Evolutionary conservation across 1,139 yeast genomes (phyloP), one percentile per base, ranked within the genome.

Genomic region (Diutina ranongensis): DNA sequence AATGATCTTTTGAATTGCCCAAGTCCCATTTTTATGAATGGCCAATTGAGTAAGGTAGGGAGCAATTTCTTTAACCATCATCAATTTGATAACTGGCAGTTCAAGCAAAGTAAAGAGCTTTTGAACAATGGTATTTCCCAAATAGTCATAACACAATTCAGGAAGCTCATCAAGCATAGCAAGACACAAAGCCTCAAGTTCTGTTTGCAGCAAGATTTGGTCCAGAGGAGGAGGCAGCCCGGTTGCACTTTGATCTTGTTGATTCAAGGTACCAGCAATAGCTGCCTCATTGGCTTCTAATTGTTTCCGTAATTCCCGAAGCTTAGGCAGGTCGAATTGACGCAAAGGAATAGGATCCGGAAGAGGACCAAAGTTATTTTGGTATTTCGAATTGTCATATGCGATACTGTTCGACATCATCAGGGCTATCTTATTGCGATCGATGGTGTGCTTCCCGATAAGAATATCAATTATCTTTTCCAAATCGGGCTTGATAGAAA

Each of bases 1-100:
- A 55, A 94, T 88, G 59, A 92, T 83, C 62, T 92, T 94, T 62
- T 94, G 98, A 28, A 95, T 94, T 2, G 97, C 97, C 98, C 98
- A 92, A 3, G 99, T 92, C 51, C 99, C 99, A 61, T 94, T 92
- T 59, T 92, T 92, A 65, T 92, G 99, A 48, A 87, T 83, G 55
- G 97, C 94, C 68, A 92, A 82, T 56, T 88, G 94, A 1, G 97
- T 85, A 52, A 94, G 70, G 57, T 73, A 85, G 19, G 94, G 95
- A 3, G 84, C 71, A 46, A 94, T 78, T 53, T 76, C 78, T 56
- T 83, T 78, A 46, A 92, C 74, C 88, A 94, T 83, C 63, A 83
- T 75, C 54, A 84, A 82, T 57, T 86, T 85, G 48, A 88, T 71
- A 7, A 80, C 71, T 31, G 83, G 79, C 2, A 87, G 77, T 46